phyloP scores from a whole-genome alignment of 495 filamentous ascomycete species.

The Talaromyces nanjingensis region DNA sequence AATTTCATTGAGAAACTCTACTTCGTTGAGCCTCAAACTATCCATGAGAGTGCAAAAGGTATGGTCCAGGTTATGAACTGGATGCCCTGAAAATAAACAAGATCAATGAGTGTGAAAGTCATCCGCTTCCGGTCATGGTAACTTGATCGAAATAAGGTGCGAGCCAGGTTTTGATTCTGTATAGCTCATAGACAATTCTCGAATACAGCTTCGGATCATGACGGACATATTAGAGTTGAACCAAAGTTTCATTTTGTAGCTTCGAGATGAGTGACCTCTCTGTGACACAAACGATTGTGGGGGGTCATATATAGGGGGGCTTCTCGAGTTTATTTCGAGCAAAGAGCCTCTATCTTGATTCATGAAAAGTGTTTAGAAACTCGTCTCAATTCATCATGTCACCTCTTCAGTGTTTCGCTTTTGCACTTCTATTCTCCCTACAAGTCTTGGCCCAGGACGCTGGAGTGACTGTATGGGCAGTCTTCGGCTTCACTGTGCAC shows the following conservation, averaged over 20 bases:
- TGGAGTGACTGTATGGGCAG: slow-evolving; percentile 54
- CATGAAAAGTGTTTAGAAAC: too few relatives aligned
- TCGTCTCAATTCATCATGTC: background rate
- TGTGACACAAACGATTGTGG: background rate
- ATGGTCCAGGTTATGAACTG: background rate
- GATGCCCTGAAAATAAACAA: background rate
- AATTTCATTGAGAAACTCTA: too few relatives aligned
- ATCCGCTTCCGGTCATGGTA: background rate
- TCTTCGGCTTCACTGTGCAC: slow-evolving; percentile 65
- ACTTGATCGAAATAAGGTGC: background rate
- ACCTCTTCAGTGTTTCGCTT: background rate
- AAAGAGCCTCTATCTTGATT: too few relatives aligned
- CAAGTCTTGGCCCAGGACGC: slow-evolving; percentile 18
- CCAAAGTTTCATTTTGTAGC: background rate
- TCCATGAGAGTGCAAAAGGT: background rate
- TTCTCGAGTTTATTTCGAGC: background rate
- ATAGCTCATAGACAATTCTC: background rate
- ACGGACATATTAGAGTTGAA: background rate
- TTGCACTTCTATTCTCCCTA: background rate
- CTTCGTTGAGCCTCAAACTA: background rate
- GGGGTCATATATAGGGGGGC: background rate
- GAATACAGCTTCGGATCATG: background rate
- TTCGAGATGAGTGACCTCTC: background rate
- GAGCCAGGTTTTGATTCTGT: background rate
- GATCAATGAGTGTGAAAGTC: background rate